These are phyloP conservation scores for Debaryomycetaceae sp. DNA, from an alignment of 1,139 yeast genomes.

Conservation along the genomic window DNA sequence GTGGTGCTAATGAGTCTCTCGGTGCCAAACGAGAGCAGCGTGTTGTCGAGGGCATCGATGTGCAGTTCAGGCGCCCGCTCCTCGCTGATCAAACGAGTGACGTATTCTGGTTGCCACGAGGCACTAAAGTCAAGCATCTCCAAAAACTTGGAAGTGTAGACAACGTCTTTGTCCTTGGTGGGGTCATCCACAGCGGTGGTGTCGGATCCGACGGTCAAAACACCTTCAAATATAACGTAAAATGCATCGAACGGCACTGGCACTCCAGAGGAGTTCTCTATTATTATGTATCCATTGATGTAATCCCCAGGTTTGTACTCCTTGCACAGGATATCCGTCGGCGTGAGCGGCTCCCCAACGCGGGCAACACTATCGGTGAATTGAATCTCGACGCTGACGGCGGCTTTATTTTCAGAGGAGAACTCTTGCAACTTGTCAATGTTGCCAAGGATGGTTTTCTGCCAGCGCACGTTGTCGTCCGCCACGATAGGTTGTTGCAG, in stretches of 20 bases:
- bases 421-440: conserved; percentile 31
- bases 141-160: conserved; percentile 25
- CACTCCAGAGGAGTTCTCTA: conserved; percentile 22
- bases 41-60: conserved; percentile 42
- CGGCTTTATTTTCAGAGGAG: conserved; percentile 22
- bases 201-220: conserved; percentile 10
- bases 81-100: conserved; percentile 29
- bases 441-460: conserved; percentile 36
- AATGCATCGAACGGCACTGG: conserved; percentile 38
- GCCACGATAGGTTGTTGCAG: neutral
- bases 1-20: conserved; percentile 35
- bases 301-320: conserved; percentile 41
- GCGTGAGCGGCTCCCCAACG: conserved; percentile 21
- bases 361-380: conserved; percentile 35
- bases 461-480: conserved; percentile 22
- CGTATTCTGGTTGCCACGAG: conserved; percentile 28
- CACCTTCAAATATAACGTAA: conserved; percentile 39
- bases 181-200: conserved; percentile 15
- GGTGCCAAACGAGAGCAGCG: conserved; percentile 27
- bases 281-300: conserved; percentile 33
- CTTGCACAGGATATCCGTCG: conserved; percentile 27
- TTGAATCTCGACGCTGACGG: conserved; percentile 25
- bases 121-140: conserved; percentile 45
- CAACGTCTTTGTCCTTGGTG: conserved; percentile 21
- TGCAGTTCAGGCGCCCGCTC: conserved; percentile 20